Percentiles rank a stretch among this genome's conserved stretches.
These are phyloP conservation scores for Pseudogymnoascus sp. DNA, from an alignment of 2,329 filamentous ascomycete genomes.

Conservation along the genomic window DNA sequence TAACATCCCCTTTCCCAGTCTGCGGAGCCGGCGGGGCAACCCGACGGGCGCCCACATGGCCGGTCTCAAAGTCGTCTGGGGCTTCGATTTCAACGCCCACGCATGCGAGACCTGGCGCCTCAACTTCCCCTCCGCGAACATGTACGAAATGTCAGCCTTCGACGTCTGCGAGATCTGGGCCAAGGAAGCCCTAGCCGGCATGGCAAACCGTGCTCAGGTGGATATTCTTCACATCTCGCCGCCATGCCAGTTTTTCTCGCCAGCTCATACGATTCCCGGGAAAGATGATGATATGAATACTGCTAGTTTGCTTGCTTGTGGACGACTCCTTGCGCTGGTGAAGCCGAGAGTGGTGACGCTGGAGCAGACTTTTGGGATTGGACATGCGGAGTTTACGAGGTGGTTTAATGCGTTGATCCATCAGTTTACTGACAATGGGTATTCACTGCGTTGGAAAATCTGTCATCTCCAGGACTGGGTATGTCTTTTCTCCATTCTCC, in stretches of 20 bases:
- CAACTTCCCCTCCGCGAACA: conserved; percentile 49
- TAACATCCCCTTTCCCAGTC: conserved; percentile 28
- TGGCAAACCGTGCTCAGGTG: conserved; percentile 21
- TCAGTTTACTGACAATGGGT: conserved; percentile 58
- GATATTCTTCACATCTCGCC: conserved; percentile 72
- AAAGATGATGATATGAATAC: conserved; percentile 62
- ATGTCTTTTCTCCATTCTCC: not conserved
- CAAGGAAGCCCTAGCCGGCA: conserved; percentile 9
- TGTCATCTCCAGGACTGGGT: conserved; percentile 45
- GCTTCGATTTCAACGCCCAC: conserved; percentile 54
- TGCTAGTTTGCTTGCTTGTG: conserved; percentile 48
- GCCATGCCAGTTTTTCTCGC: conserved; percentile 71
- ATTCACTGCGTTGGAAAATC: conserved; percentile 64
- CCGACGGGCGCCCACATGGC: conserved; percentile 51
- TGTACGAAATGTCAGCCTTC: conserved; percentile 43
- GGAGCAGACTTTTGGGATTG: conserved; percentile 70
- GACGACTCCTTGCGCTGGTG: conserved; percentile 48
- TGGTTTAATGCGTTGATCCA: conserved; percentile 56
- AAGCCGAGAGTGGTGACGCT: conserved; percentile 67
- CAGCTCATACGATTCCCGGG: conserved; percentile 56
- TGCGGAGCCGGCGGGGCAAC: conserved; percentile 68
- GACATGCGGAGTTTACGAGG: conserved; percentile 42
- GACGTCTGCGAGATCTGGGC: conserved; percentile 38
- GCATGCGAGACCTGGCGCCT: conserved; percentile 51
- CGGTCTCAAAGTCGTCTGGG: conserved; percentile 54